These are phyloP conservation scores for Reutealis trisperma DNA, from an alignment of 345 rosid genomes.

Conservation along the genomic window DNA sequence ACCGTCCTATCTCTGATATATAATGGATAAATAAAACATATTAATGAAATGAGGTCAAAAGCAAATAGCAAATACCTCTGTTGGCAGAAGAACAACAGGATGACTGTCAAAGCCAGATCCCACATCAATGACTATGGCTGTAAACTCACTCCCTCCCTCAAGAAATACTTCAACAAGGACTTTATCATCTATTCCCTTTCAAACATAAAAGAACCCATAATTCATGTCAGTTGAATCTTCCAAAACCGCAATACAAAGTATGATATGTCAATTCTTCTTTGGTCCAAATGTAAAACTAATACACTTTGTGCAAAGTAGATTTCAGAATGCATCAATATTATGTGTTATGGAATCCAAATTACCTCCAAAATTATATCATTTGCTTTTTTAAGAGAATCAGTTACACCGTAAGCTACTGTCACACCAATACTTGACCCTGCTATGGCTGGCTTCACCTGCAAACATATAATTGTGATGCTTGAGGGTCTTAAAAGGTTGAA, in stretches of 20 bases:
- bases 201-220: conserved; percentile 12
- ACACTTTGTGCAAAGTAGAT: background rate
- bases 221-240: conserved; percentile 14
- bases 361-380: conserved; percentile 70
- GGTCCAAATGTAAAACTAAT: conserved; percentile 13
- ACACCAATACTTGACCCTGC: conserved; percentile 99
- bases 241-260: background rate
- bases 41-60: background rate
- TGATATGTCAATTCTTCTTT: conserved; percentile 4
- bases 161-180: conserved; percentile 78
- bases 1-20: background rate
- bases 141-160: conserved; percentile 86
- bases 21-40: background rate
- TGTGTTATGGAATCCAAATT: conserved; percentile 16
- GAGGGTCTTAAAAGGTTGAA: conserved; percentile 20
- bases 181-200: conserved; percentile 82
- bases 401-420: conserved; percentile 81
- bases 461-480: conserved; percentile 6
- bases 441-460: conserved; percentile 86
- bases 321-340: background rate
- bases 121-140: conserved; percentile 89
- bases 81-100: conserved; percentile 82
- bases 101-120: conserved; percentile 71
- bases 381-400: conserved; percentile 77
- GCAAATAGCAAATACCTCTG: conserved; percentile 61